Percentiles rank a stretch among this genome's conserved stretches.
Conservation (phyloP, 805 yeast species). For the Candida ficus region DNA sequence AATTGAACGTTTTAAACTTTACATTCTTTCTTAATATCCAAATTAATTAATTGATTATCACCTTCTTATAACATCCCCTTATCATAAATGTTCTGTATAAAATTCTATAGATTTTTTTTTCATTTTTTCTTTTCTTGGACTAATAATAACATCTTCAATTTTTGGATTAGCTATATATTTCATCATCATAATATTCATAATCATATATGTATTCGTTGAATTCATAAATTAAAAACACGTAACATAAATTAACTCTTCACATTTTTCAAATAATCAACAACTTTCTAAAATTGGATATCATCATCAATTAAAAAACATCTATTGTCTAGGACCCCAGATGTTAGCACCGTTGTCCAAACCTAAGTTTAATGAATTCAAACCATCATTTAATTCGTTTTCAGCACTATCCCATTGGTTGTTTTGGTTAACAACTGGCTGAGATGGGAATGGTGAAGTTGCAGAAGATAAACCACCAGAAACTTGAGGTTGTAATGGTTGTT, state of each 20-base stretch:
- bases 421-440: slow-evolving; percentile 9
- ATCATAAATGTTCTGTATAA: no score
- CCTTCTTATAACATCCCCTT: not conserved
- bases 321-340: slow-evolving; percentile 25
- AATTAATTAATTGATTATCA: not conserved
- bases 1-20: no score
- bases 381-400: slow-evolving; percentile 22
- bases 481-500: slow-evolving; percentile 9
- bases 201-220: not conserved
- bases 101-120: not conserved
- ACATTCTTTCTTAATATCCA: not conserved
- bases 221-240: not conserved
- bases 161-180: not conserved
- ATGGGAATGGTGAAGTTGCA: slow-evolving; percentile 8
- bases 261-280: no score
- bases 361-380: slow-evolving; percentile 21
- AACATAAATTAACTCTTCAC: no score
- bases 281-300: no score
- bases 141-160: no score
- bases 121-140: no score
- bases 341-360: slow-evolving; percentile 22
- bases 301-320: no score
- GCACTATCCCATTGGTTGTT: slow-evolving; percentile 6
- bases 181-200: not conserved
- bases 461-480: slow-evolving; percentile 10